Evolutionary conservation across 2,329 filamentous ascomycete genomes (phyloP), one percentile per base, ranked within the genome.

Genomic region (Exophiala oligosperma): DNA sequence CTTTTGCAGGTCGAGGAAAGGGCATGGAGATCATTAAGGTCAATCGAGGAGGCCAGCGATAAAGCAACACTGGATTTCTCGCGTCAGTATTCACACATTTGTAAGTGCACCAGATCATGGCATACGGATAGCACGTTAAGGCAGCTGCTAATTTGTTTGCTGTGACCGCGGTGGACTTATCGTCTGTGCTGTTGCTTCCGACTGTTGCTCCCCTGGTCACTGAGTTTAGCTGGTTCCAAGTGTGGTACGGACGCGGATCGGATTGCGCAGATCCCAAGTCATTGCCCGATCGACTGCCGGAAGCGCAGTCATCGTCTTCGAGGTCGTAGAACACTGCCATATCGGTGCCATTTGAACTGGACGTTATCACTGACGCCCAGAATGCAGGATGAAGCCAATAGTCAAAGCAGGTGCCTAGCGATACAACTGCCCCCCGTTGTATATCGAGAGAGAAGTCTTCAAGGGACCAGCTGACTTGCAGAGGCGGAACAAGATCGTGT

Each of bases 21-120:
- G 64, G 88, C 86, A 73, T 96, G 88, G 67, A 97, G 84, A 12
- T 90, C 88, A 73, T 93, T 96, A 51, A 96, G 83, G 72, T 97
- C 93, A 71, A 97, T 85, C 66, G 84, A 83, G 32, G 85, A 83
- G 49, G 90, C 89, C 64, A 97, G 83, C 67, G 88, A 84, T 64
- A 86, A 84, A 66, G 90, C 85, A 70, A 96, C 85, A 68, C 92
- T 96, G 77, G 59, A 63, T 48, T 40, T 35, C 28, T 17, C 29
- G 49, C 51, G 59, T 67, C 52, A 65, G 63, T 61, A 52, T 61
- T 65, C 56, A 68, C 63, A 60, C 54, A 56, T 46, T 59, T 41
- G 44, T 35, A 49, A 53, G 49, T 41, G 49, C 54, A 59, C 56
- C 50, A 53, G 46, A 26, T 40, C 49, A 49, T 43, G 47, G 58